Evolutionary conservation across 805 yeast genomes (phyloP).

Genomic region (Candida mattraensis): DNA sequence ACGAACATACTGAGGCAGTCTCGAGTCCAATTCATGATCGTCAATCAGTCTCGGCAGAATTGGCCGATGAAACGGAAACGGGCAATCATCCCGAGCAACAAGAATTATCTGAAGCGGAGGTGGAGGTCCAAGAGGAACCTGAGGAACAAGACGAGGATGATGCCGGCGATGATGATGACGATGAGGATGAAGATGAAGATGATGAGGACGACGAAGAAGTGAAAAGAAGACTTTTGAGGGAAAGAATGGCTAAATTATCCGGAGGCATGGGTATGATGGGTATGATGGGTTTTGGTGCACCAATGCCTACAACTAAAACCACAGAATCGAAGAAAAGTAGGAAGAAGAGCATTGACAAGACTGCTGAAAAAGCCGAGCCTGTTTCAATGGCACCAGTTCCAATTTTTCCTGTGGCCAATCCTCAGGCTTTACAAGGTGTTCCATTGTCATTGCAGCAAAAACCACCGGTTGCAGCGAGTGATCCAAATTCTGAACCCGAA

Average conservation of each 20-base stretch:
- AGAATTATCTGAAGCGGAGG: conserved; percentile 23
- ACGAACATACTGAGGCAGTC: no score
- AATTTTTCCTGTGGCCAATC: conserved; percentile 19
- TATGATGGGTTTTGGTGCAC: conserved; percentile 56
- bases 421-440: conserved; percentile 7
- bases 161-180: conserved; percentile 47
- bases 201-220: conserved; percentile 77
- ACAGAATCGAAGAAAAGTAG: conserved; percentile 25
- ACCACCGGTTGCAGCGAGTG: background rate
- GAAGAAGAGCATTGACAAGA: conserved; percentile 24
- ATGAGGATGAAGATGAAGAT: conserved; percentile 50
- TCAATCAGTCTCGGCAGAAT: conserved; percentile 1
- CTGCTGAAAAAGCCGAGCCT: conserved; percentile 17
- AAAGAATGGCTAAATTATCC: conserved; percentile 93
- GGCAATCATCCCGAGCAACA: conserved; percentile 13
- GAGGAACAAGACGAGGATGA: conserved; percentile 35
- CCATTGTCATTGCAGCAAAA: conserved; percentile 6
- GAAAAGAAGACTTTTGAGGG: conserved; percentile 74
- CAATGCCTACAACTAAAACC: conserved; percentile 27
- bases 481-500: conserved; percentile 7
- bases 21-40: no score
- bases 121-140: conserved; percentile 31
- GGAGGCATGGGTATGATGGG: conserved; percentile 84
- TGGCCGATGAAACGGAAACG: conserved; percentile 3
- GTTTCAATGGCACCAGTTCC: conserved; percentile 41